These are phyloP conservation scores for Nasturtium officinale DNA, from an alignment of 345 rosid genomes.

Conservation along the genomic window DNA sequence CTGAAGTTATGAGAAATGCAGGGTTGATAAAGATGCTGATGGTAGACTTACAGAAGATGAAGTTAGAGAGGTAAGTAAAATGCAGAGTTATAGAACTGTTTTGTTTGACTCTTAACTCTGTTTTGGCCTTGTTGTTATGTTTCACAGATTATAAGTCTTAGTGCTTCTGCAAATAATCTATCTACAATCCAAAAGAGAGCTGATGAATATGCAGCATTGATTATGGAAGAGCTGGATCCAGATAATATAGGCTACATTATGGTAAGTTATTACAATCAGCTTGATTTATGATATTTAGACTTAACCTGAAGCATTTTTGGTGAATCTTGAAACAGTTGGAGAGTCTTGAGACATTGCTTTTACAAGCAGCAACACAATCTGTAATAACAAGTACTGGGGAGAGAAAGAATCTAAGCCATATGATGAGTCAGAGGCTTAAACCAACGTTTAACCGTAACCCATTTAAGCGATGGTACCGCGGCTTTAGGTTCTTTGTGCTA, in stretches of 20 bases:
- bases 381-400: slow-evolving; percentile 54
- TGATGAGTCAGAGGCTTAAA: slow-evolving; percentile 79
- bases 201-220: slow-evolving; percentile 76
- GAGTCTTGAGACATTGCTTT: slow-evolving; percentile 62
- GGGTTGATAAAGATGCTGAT: slow-evolving; percentile 91
- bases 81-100: neutral
- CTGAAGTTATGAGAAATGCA: slow-evolving; percentile 37
- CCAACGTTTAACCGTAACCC: slow-evolving; percentile 57
- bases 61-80: slow-evolving; percentile 61
- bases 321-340: slow-evolving; percentile 56
- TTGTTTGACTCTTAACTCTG: slow-evolving; percentile 10
- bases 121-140: neutral
- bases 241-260: slow-evolving; percentile 70
- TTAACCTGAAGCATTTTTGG: neutral
- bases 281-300: neutral
- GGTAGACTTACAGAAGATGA: slow-evolving; percentile 78
- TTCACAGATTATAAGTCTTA: slow-evolving; percentile 67
- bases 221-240: slow-evolving; percentile 87
- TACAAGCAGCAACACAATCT: slow-evolving; percentile 61
- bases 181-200: slow-evolving; percentile 69
- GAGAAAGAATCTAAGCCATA: slow-evolving; percentile 64
- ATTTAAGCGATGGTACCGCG: slow-evolving; percentile 46
- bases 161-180: slow-evolving; percentile 80
- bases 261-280: slow-evolving; percentile 45
- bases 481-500: slow-evolving; percentile 53